Conservation (phyloP, 352 stramenopile species). For the Globisporangium canariense region DNA sequence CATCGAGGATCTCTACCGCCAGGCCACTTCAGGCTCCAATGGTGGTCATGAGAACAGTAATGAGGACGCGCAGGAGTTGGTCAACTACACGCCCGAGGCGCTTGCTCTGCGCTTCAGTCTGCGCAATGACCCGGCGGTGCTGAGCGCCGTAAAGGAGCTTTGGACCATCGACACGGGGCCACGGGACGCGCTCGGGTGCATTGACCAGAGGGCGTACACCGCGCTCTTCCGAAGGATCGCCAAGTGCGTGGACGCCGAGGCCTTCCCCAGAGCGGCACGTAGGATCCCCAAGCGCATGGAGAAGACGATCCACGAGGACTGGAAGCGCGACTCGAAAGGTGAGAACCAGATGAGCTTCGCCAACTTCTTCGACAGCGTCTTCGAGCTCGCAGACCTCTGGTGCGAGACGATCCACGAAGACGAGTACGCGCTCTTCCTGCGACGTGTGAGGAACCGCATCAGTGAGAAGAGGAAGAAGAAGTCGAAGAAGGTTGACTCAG, state of each 20-base stretch:
- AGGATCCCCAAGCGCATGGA: slow-evolving; percentile 29
- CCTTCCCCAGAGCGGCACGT: slow-evolving; percentile 15
- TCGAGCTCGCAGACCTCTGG: slow-evolving; percentile 72
- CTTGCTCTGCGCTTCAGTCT: slow-evolving; percentile 62
- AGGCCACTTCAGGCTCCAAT: slow-evolving; percentile 21
- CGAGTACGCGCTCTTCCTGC: slow-evolving; percentile 63
- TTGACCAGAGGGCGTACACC: slow-evolving; percentile 47
- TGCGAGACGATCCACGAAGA: slow-evolving; percentile 65
- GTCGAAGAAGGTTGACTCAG: background rate
- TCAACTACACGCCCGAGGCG: slow-evolving; percentile 70
- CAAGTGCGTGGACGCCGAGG: slow-evolving; percentile 44
- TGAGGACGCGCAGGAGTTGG: slow-evolving; percentile 45
- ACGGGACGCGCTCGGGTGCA: slow-evolving; percentile 55
- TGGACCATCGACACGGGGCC: slow-evolving; percentile 53
- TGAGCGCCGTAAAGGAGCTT: slow-evolving; percentile 48
- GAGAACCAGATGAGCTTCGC: slow-evolving; percentile 57
- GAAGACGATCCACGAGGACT: slow-evolving; percentile 57
- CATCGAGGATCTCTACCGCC: slow-evolving; percentile 57
- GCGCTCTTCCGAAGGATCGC: slow-evolving; percentile 58
- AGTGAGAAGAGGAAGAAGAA: slow-evolving; percentile 22
- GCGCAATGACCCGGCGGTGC: slow-evolving; percentile 44
- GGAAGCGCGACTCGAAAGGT: slow-evolving; percentile 55
- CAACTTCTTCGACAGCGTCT: slow-evolving; percentile 71
- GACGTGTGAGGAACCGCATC: slow-evolving; percentile 33
- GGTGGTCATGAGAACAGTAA: slow-evolving; percentile 36